phyloP scores from a whole-genome alignment of 2,329 filamentous ascomycete genomes.

The Cladosporium sp. region DNA sequence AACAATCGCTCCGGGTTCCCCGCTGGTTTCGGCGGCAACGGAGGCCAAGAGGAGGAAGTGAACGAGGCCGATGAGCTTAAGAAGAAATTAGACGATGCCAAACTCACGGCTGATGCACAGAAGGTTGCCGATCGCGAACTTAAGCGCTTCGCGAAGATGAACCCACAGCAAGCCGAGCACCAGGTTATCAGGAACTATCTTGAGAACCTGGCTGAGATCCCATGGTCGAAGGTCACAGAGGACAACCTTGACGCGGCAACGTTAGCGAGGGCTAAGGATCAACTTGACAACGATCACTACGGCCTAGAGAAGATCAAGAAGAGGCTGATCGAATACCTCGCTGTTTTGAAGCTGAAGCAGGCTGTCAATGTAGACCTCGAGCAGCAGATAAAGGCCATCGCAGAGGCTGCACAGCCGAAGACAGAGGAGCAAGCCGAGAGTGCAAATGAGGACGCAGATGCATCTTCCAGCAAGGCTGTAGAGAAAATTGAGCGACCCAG shows the following conservation, averaged over 20 bases:
- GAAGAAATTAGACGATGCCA: slow-evolving; percentile 79
- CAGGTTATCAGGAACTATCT: slow-evolving; percentile 91
- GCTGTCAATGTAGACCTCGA: slow-evolving; percentile 82
- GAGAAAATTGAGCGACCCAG: slow-evolving; percentile 34
- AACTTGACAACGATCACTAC: slow-evolving; percentile 94
- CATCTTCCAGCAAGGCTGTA: slow-evolving; percentile 35
- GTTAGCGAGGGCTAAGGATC: slow-evolving; percentile 74
- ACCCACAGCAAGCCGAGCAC: slow-evolving; percentile 92
- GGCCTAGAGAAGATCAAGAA: slow-evolving; percentile 97
- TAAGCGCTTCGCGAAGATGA: slow-evolving; percentile 89
- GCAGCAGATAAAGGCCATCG: slow-evolving; percentile 65
- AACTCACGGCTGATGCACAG: slow-evolving; percentile 77
- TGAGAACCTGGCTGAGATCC: slow-evolving; percentile 90
- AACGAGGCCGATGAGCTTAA: slow-evolving; percentile 91
- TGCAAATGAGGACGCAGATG: slow-evolving; percentile 55
- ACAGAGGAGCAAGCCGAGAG: slow-evolving; percentile 36
- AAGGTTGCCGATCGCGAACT: slow-evolving; percentile 91
- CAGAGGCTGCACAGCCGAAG: slow-evolving; percentile 43
- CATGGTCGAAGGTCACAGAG: slow-evolving; percentile 82
- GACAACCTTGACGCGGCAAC: slow-evolving; percentile 84
- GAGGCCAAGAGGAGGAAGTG: slow-evolving; percentile 69
- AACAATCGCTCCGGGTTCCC: slow-evolving; percentile 32
- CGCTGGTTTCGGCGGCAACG: slow-evolving; percentile 33
- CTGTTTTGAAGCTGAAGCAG: slow-evolving; percentile 93
- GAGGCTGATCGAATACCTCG: slow-evolving; percentile 88